Conservation (phyloP, 345 rosid genomes). For the Atalantia buxifolia region DNA sequence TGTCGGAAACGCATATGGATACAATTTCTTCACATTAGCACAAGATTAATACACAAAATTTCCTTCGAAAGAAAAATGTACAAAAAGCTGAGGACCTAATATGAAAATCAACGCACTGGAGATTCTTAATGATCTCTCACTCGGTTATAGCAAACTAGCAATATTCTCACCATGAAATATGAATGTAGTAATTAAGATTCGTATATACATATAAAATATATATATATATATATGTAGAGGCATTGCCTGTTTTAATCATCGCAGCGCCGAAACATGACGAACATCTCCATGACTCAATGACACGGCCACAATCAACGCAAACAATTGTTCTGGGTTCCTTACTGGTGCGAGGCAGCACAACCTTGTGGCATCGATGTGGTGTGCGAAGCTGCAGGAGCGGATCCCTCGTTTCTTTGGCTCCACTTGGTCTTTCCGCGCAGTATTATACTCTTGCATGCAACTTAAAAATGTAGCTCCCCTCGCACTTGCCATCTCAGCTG, state of each 20-base stretch:
- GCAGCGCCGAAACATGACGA: slow-evolving; percentile 57
- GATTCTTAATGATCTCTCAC: too few species aligned
- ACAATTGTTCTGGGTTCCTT: slow-evolving; percentile 43
- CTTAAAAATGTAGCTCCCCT: slow-evolving; percentile 36
- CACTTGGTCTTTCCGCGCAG: slow-evolving; percentile 28
- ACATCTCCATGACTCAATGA: slow-evolving; percentile 65
- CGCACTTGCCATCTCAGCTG: slow-evolving; percentile 43
- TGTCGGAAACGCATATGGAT: too few species aligned
- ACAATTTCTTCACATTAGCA: not conserved
- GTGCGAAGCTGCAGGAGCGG: slow-evolving; percentile 36
- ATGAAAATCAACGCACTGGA: too few species aligned
- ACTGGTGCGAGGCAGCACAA: slow-evolving; percentile 48
- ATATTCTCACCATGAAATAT: too few species aligned
- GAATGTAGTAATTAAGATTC: too few species aligned
- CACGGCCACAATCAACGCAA: slow-evolving; percentile 52
- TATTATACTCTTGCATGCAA: slow-evolving; percentile 26
- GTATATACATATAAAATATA: too few species aligned
- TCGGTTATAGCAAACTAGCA: too few species aligned
- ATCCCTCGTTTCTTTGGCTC: slow-evolving; percentile 32
- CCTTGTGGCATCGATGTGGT: slow-evolving; percentile 53
- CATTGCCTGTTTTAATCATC: slow-evolving; percentile 22
- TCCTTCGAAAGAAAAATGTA: not conserved
- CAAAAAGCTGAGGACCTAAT: too few species aligned
- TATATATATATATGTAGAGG: not conserved
- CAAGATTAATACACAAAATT: not conserved